phyloP scores from a whole-genome alignment of 1,284 basidiomycete species.

The Farysia itapuensis region DNA sequence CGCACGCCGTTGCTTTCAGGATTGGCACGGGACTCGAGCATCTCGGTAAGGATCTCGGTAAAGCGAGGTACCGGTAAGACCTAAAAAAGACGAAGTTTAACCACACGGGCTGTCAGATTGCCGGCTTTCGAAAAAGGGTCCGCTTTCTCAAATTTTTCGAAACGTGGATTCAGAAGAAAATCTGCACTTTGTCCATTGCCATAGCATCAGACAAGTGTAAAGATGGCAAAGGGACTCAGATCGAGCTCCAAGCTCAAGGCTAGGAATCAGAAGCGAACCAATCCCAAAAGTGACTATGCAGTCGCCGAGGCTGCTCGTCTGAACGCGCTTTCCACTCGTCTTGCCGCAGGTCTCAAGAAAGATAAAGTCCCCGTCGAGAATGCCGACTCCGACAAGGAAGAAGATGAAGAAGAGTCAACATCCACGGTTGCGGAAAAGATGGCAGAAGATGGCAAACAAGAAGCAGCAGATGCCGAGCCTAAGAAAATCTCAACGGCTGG shows the following conservation, averaged over 20 bases:
- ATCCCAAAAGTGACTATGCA: slow-evolving; percentile 72
- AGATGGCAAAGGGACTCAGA: slow-evolving; percentile 89
- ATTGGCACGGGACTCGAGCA: too few relatives aligned
- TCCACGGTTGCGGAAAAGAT: slow-evolving; percentile 56
- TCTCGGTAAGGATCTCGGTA: too few relatives aligned
- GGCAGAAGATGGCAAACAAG: slow-evolving; percentile 60
- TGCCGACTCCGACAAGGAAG: slow-evolving; percentile 52
- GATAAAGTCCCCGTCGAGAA: slow-evolving; percentile 60
- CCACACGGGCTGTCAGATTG: too few relatives aligned
- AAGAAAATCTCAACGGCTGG: slow-evolving; percentile 49
- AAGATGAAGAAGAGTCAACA: slow-evolving; percentile 54
- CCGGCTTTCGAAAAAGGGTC: too few relatives aligned
- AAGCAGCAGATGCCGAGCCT: neutral
- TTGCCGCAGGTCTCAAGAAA: slow-evolving; percentile 59
- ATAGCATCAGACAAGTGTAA: too few relatives aligned
- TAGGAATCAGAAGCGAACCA: slow-evolving; percentile 79
- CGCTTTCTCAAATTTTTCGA: too few relatives aligned
- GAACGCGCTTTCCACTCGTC: slow-evolving; percentile 73
- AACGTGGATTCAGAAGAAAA: too few relatives aligned
- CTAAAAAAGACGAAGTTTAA: too few relatives aligned
- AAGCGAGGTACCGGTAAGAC: too few relatives aligned
- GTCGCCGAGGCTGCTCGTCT: slow-evolving; percentile 81
- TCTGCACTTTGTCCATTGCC: too few relatives aligned
- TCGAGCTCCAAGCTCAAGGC: slow-evolving; percentile 84
- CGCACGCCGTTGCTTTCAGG: too few relatives aligned